Evolutionary conservation across 352 stramenopile species (phyloP).

Genomic region (Globisporangium canariense): DNA sequence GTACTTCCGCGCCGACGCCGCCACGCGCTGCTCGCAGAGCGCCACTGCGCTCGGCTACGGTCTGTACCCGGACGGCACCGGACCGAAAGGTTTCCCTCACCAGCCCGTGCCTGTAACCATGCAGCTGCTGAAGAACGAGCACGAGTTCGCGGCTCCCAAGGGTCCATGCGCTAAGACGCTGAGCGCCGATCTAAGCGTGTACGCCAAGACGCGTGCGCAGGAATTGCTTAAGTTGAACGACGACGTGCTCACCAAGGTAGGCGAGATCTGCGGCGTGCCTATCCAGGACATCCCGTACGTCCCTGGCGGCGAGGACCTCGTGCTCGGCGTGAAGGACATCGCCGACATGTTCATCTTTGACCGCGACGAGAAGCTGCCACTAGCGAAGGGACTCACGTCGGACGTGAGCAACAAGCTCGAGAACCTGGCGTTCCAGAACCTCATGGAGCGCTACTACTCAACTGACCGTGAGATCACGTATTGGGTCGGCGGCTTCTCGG

Average conservation of each 20-base stretch:
- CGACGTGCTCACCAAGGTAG: slow-evolving; percentile 50
- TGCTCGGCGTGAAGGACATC: slow-evolving; percentile 76
- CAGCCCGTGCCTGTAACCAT: slow-evolving; percentile 83
- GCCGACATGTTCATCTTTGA: slow-evolving; percentile 77
- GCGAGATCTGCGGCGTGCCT: slow-evolving; percentile 55
- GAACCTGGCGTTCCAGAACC: slow-evolving; percentile 63
- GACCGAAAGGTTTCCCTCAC: slow-evolving; percentile 55
- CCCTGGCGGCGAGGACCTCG: slow-evolving; percentile 58
- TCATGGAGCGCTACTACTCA: slow-evolving; percentile 79
- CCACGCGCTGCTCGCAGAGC: slow-evolving; percentile 78
- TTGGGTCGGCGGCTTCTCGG: slow-evolving; percentile 61
- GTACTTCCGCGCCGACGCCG: slow-evolving; percentile 82
- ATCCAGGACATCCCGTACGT: slow-evolving; percentile 56
- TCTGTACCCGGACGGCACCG: slow-evolving; percentile 78
- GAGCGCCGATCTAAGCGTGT: slow-evolving; percentile 47
- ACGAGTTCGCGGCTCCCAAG: slow-evolving; percentile 82
- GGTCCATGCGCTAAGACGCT: slow-evolving; percentile 59
- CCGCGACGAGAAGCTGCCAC: slow-evolving; percentile 45
- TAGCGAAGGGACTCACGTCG: slow-evolving; percentile 40
- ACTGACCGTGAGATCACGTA: slow-evolving; percentile 65
- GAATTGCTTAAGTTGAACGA: slow-evolving; percentile 59
- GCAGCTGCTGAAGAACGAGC: slow-evolving; percentile 80
- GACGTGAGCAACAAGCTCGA: slow-evolving; percentile 42
- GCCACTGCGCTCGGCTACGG: slow-evolving; percentile 71
- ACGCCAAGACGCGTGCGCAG: slow-evolving; percentile 46